Evolutionary conservation across 148 eudicot genomes (phyloP).

Genomic region (Cornus kousa): DNA sequence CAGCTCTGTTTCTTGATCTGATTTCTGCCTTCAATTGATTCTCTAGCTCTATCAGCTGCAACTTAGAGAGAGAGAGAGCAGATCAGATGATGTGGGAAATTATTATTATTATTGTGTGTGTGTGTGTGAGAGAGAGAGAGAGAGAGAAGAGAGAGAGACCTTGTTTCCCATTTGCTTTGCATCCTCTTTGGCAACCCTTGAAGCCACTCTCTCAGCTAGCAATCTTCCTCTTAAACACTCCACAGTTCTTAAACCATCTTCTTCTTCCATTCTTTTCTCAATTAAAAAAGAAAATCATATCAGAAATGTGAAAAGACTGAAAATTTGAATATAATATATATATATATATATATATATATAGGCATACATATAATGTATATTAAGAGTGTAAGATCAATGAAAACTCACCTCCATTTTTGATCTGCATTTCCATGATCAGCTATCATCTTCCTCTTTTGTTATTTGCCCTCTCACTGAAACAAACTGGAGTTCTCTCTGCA

Average conservation of each 20-base stretch:
- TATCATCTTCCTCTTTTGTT: background rate
- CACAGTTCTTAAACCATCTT: slow-evolving; percentile 35
- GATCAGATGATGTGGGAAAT: background rate
- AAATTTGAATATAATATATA: background rate
- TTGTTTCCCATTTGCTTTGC: slow-evolving; percentile 28
- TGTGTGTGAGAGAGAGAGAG: background rate
- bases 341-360: background rate
- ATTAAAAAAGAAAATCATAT: background rate
- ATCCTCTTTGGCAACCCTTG: slow-evolving; percentile 39
- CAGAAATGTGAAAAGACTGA: no score
- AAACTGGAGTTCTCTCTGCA: background rate
- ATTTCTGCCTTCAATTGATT: slow-evolving; percentile 44
- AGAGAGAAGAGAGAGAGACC: slow-evolving; percentile 13
- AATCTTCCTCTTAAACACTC: slow-evolving; percentile 53
- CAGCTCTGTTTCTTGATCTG: slow-evolving; percentile 61
- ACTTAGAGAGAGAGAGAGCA: background rate
- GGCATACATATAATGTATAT: background rate
- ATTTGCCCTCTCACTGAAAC: no score
- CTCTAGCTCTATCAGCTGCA: slow-evolving; percentile 61
- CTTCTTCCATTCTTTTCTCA: slow-evolving; percentile 26
- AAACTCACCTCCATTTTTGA: slow-evolving; percentile 1
- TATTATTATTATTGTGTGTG: no score
- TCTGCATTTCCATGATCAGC: background rate
- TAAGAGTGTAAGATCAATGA: background rate
- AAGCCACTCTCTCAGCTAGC: slow-evolving; percentile 50